Percentiles rank a stretch among this genome's conserved stretches.
Conservation (phyloP, 116 monocot genomes). For the Thalassia testudinum region DNA sequence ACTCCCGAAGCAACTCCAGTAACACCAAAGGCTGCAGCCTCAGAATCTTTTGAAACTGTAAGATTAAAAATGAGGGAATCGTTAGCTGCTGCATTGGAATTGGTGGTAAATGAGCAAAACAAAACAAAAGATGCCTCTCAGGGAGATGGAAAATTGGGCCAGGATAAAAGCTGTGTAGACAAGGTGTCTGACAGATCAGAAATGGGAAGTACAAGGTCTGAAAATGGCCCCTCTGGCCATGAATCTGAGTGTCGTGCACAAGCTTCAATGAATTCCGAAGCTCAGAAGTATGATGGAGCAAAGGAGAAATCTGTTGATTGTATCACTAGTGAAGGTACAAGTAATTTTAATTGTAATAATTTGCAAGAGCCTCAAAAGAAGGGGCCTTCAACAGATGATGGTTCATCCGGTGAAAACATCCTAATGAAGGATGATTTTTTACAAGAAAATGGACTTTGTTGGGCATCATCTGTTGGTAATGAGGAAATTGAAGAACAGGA, state of each 20-base stretch:
- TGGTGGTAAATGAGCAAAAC: conserved; percentile 26
- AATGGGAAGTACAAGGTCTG: neutral
- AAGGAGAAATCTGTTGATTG: neutral
- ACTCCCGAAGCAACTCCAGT: too few species aligned
- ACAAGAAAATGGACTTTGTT: conserved; percentile 69
- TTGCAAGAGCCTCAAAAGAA: conserved; percentile 12
- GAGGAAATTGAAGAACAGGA: conserved; percentile 8
- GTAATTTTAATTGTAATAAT: conserved; percentile 3
- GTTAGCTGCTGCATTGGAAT: conserved; percentile 41
- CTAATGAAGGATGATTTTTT: conserved; percentile 70
- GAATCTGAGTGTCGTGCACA: neutral
- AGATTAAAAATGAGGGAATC: conserved; percentile 84
- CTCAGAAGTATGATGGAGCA: neutral
- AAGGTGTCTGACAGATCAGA: neutral
- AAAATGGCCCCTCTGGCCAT: neutral
- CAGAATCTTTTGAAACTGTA: conserved; percentile 49
- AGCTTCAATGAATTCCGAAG: neutral
- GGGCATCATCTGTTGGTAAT: conserved; percentile 37
- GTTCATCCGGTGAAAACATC: conserved; percentile 7
- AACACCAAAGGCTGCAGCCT: too few species aligned
- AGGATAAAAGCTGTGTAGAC: neutral
- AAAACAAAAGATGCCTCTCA: conserved; percentile 7
- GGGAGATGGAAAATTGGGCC: conserved; percentile 10
- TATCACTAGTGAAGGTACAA: neutral
- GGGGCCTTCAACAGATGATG: conserved; percentile 11